phyloP scores from a whole-genome alignment of 805 yeast genomes.

The Kodamaea lidongshanica region DNA sequence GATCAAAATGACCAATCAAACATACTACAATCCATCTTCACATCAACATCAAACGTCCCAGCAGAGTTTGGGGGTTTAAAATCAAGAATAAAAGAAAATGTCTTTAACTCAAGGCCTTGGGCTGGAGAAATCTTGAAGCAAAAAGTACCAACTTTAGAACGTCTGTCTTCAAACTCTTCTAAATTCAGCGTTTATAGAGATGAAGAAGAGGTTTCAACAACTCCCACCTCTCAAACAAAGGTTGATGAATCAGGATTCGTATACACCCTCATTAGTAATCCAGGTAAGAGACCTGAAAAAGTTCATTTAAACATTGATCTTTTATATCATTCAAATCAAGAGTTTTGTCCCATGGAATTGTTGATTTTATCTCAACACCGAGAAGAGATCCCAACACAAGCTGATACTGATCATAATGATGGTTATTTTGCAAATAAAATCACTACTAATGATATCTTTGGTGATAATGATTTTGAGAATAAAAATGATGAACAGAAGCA shows the following conservation, averaged over 20 bases:
- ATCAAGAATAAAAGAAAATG: conserved; percentile 60
- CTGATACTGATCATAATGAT: background rate
- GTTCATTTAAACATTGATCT: conserved; percentile 56
- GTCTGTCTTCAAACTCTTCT: conserved; percentile 14
- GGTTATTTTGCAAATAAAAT: too few species aligned
- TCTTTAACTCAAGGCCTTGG: conserved; percentile 50
- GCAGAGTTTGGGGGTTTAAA: conserved; percentile 43
- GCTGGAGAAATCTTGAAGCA: conserved; percentile 55
- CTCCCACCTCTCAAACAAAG: conserved; percentile 2
- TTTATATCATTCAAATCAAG: conserved; percentile 46
- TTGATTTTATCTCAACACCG: conserved; percentile 45
- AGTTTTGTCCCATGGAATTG: conserved; percentile 59
- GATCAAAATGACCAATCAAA: conserved; percentile 22
- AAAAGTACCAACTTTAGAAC: conserved; percentile 13
- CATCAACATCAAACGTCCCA: background rate
- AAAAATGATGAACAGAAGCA: conserved; percentile 12
- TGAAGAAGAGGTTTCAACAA: conserved; percentile 9
- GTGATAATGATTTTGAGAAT: conserved; percentile 19
- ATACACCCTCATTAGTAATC: conserved; percentile 44
- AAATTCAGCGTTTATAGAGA: conserved; percentile 22
- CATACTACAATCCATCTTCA: conserved; percentile 20
- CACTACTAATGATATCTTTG: too few species aligned
- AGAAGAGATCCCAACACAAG: conserved; percentile 5
- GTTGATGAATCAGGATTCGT: conserved; percentile 23
- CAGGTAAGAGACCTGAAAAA: conserved; percentile 57